Percentiles rank a stretch among this genome's conserved stretches.
These are phyloP conservation scores for Wickerhamomyces sydowiorum DNA, from an alignment of 805 yeast species.

Conservation along the genomic window DNA sequence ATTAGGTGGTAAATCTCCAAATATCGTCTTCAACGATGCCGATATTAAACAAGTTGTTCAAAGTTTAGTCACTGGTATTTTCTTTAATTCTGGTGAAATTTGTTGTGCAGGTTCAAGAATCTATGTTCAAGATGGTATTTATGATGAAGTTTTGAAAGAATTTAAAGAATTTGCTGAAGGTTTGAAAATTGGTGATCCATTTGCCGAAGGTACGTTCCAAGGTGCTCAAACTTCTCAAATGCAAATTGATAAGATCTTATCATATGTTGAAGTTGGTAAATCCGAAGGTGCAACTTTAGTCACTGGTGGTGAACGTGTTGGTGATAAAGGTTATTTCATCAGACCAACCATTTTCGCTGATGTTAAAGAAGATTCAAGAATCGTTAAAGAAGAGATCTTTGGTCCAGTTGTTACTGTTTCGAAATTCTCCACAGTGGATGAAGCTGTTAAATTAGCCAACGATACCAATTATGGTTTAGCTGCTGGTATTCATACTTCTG, in stretches of 20 bases:
- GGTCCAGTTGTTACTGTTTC: constrained; percentile 79
- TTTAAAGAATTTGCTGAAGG: constrained; percentile 41
- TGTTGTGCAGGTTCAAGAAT: constrained; percentile 89
- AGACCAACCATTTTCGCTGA: constrained; percentile 82
- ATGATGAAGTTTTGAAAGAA: constrained; percentile 56
- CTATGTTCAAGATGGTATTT: constrained; percentile 66
- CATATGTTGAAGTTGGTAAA: constrained; percentile 58
- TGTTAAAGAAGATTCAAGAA: constrained; percentile 63
- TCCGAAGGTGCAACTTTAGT: constrained; percentile 61
- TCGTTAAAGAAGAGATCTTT: constrained; percentile 83
- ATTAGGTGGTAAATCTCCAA: constrained; percentile 85
- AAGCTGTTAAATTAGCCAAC: constrained; percentile 66
- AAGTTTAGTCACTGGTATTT: constrained; percentile 65
- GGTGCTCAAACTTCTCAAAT: constrained; percentile 67
- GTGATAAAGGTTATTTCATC: constrained; percentile 62
- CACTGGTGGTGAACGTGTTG: constrained; percentile 74
- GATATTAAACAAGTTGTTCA: constrained; percentile 58
- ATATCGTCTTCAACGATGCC: constrained; percentile 72
- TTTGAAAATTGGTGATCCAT: constrained; percentile 71
- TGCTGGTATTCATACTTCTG: constrained; percentile 75
- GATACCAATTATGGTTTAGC: constrained; percentile 77
- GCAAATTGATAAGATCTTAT: constrained; percentile 58
- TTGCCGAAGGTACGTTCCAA: constrained; percentile 58
- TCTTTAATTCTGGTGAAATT: constrained; percentile 85
- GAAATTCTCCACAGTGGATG: constrained; percentile 66